Evolutionary conservation across 2,329 filamentous ascomycete species (phyloP), one percentile per base, ranked within the genome.

Genomic region (Diaporthe sp.): DNA sequence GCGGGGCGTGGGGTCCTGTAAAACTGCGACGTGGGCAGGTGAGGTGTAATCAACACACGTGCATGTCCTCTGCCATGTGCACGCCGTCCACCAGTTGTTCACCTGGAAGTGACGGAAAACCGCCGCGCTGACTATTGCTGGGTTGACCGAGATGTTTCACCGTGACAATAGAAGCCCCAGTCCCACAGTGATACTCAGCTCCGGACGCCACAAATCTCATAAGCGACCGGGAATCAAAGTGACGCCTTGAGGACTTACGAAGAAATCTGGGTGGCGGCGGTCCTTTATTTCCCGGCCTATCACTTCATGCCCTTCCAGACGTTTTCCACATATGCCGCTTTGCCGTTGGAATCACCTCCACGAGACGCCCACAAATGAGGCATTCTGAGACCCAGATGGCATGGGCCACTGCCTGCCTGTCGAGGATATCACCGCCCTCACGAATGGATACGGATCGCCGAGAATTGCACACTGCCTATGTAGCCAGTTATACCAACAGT

Each of bases 151-250:
- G 37, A 53, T n/a, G 25, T 55, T 57, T n/a, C 44, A 42, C n/a
- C 22, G 15, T 13, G 8, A 53, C 44, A 53, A 17, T 28, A 44
- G 37, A 20, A 28, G 57, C 37, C 57, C 57, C 49, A n/a, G 71
- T 72, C 34, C 57, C 42, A 28, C 57, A 31, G 34, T 39, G 57
- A 51, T 28, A 20, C 70, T 47, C 55, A 72, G 34, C 71, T 42
- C n/a, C n/a, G 44, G 9, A 34, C 57, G 71, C 71, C 71, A 63
- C 70, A 53, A 28, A 51, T 25, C 20, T 51, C 20, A 20, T n/a
- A 72, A 60, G 51, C 70, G 57, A 60, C 37, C 31, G 20, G 51
- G 28, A 17, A 39, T 22, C 42, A 49, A 25, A 39, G 4, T 28
- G n/a, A 72, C 17, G 44, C 37, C 44, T 53, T 9, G 31, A 63